Conservation (phyloP, 1,284 basidiomycete species). For the Pulveroboletus sp. region DNA sequence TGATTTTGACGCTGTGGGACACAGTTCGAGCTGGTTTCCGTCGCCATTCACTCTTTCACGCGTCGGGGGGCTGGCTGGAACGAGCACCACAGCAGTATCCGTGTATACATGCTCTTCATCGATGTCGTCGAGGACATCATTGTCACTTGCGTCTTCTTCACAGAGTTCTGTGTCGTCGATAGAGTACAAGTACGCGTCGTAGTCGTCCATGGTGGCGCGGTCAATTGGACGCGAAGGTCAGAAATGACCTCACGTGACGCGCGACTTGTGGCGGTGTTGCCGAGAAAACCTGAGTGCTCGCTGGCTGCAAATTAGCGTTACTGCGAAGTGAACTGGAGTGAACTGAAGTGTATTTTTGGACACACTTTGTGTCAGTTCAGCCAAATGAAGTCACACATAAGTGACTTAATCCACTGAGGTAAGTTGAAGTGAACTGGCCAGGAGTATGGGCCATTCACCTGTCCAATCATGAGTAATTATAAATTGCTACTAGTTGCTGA, state of each 20-base stretch:
- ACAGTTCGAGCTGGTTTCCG: not conserved
- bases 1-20: not conserved
- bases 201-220: conserved; percentile 27
- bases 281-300: too few relatives aligned
- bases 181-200: conserved; percentile 26
- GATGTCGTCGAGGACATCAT: conserved; percentile 28
- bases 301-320: too few relatives aligned
- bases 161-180: conserved; percentile 18
- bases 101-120: conserved; percentile 15
- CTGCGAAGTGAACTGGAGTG: not conserved
- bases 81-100: conserved; percentile 13
- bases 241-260: conserved; percentile 14
- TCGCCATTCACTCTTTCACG: not conserved
- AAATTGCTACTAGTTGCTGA: too few relatives aligned
- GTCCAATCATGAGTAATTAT: too few relatives aligned
- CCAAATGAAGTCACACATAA: too few relatives aligned
- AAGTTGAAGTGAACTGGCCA: too few relatives aligned
- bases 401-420: too few relatives aligned
- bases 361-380: too few relatives aligned
- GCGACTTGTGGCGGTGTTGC: too few relatives aligned
- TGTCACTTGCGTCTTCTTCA: conserved; percentile 18
- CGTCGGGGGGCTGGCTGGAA: conserved; percentile 15
- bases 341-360: not conserved
- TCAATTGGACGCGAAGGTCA: conserved; percentile 1
- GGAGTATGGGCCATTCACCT: too few relatives aligned